Base-by-base conservation (phyloP, 352 stramenopile genomes). In the Globisporangium spiculum region DNA sequence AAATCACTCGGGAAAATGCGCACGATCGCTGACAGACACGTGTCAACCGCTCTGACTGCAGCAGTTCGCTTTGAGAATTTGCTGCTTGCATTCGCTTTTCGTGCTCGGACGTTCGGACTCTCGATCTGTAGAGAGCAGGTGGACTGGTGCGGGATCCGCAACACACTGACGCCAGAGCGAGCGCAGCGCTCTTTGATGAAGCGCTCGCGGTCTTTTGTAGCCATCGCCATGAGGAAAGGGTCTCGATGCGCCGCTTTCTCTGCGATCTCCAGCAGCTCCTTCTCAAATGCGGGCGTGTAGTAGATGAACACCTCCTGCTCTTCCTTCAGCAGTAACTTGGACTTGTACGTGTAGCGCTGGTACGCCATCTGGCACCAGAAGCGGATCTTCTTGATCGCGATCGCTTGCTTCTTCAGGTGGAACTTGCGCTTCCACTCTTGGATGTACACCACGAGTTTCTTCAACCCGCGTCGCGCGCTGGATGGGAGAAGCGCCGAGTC, bases 331-430 rank as follows among this genome's bases (percentile, higher is more conserved):
- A 93, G 69, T 56, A 86, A 80, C 30, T 77, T 72, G 22, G 75
- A 83, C 27, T 83, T 83, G 54, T 81, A 80, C 4, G 67, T 70
- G 54, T 93, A 84, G 10, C 81, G 83, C 67, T 89, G 83, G 58
- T 84, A 85, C 41, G 91, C 75, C 79, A 92, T 81, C 72, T 90
- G 82, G 24, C 82, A 90, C 85, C 83, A 93, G 53, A 92, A 88
- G 3, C 79, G 82, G 48, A 91, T 93, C 68, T 92, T 93, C 61
- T 86, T 86, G 62, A 92, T 77, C 22, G 83, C 83, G 24, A 90
- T 79, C 2, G 80, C 79, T 10, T 86, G 81, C 57, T 92, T 92
- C 30, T 77, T 82, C 12, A 69, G 57, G 57, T 84, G 79, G 30
- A 82, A 86, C 24, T 70, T 71, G 27, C 75, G 70, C 30, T 83